Base-by-base conservation (phyloP, 805 yeast species). In the Barnettozyma pratensis region DNA sequence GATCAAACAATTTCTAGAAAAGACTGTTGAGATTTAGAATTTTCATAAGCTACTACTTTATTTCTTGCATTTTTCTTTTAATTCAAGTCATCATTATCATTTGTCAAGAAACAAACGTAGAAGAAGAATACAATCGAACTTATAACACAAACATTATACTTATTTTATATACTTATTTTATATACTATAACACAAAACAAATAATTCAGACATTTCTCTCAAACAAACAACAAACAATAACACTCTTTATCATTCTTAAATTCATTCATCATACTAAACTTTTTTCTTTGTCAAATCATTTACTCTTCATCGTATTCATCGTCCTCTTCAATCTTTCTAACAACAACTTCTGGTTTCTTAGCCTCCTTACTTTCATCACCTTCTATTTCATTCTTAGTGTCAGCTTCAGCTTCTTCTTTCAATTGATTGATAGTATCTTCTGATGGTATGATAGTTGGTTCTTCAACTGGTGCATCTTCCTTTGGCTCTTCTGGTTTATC, bases 1-100 rank as follows among this genome's bases (percentile, higher is more conserved):
- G 62, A 80, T 89, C 39, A 74, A 73, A 62, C 74, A 69, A 27
- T 84, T 84, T 54, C 70, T 85, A 45, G 81, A 83, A 44, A 68
- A 68, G 14, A 69, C 74, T 11, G 74, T 77, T 3, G 71, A 69
- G 5, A 29, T 47, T 8, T 47, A 40, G 30, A 9, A 7, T 10
- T 10, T 27, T 42, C 19, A 19, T 19, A 19, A 19, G 19, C 19
- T 19, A 19, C 19, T 19, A 19, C 19, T 19, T 19, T 19, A 19
- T 19, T 19, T 19, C 19, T 19, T 19, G 19, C 19, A 19, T 19
- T 19, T 19, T 19, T 19, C 19, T 19, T 19, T 19, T 19, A 19
- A 19, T 19, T 19, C 19, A 19, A 19, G 19, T 19, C 19, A 19
- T 19, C 19, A 19, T 19, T 19, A 19, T 19, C 19, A 19, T 19